These are phyloP conservation scores for Jimgerdemannia lactiflua DNA, from an alignment of 192 early-diverging fungal genomes.

Conservation along the genomic window DNA sequence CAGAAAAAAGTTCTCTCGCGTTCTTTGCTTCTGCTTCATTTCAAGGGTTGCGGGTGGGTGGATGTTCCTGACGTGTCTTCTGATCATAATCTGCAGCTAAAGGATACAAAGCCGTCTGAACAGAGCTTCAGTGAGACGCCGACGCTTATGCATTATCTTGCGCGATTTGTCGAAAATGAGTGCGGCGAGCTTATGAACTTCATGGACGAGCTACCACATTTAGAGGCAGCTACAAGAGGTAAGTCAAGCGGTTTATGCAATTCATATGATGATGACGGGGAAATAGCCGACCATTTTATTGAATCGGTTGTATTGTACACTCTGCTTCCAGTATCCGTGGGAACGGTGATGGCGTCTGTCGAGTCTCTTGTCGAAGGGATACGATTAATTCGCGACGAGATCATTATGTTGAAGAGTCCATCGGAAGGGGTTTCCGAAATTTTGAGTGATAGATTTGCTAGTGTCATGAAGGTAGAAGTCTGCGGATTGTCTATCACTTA, in stretches of 20 bases:
- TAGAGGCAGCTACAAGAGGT: slow-evolving; percentile 47
- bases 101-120: slow-evolving; percentile 50
- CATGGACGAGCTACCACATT: slow-evolving; percentile 48
- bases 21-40: too few species aligned
- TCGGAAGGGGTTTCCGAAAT: slow-evolving; percentile 20
- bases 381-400: slow-evolving; percentile 43
- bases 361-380: slow-evolving; percentile 39
- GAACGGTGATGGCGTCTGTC: slow-evolving; percentile 45
- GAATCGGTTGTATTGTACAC: too few species aligned
- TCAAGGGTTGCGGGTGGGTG: too few species aligned
- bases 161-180: slow-evolving; percentile 35
- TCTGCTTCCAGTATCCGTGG: slow-evolving; percentile 33
- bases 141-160: slow-evolving; percentile 54
- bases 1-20: too few species aligned
- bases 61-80: too few species aligned
- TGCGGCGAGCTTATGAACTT: slow-evolving; percentile 42
- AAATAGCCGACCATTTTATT: neutral
- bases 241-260: slow-evolving; percentile 6
- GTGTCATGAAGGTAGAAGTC: slow-evolving; percentile 46
- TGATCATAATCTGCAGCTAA: slow-evolving; percentile 25
- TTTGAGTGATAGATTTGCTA: slow-evolving; percentile 44
- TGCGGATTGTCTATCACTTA: neutral
- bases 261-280: neutral
- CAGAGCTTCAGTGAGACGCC: slow-evolving; percentile 35
- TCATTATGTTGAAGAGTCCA: slow-evolving; percentile 9